Evolutionary conservation across 495 filamentous ascomycete species (phyloP), one percentile per base, ranked within the genome.

Genomic region (Eremomyces bilateralis): DNA sequence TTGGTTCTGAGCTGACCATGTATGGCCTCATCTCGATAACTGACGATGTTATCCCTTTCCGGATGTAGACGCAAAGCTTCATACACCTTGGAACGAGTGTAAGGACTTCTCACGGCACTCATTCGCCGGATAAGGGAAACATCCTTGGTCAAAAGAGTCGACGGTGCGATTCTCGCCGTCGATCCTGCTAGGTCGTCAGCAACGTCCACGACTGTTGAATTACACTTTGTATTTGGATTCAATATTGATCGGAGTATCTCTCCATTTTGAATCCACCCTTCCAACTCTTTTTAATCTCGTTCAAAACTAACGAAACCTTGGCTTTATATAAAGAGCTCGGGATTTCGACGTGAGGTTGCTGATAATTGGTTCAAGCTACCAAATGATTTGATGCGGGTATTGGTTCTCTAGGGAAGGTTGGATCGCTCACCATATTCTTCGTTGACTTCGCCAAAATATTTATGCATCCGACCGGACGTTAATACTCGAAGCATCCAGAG

Each of bases 21-120:
- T 35, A 31, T 24, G 21, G 42, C 31, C 34, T 47, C 37, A 29
- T 45, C 34, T 29, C 13, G 39, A 2, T 16, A 43, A 31, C 13
- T 41, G 11, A 38, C 43, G 45, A 41, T 45, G 31, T 34, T 53
- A 39, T 31, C 39, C 28, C 36, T 41, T 42, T 21, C 34, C 36
- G 36, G 44, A 33, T 45, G 12, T 4, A 58, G 16, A 31, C 42
- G 13, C 8, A 27, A 13, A 21, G 42, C 35, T 39, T 51, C 43
- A 37, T 46, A 47, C 35, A 38, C 41, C 34, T 34, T 31, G 25
- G 40, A 38, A 16, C 56, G 46, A 3, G 36, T 42, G 34, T 47
- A 54, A n/a, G 28, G 32, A 11, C 54, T 58, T 4, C 54, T 45
- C 16, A 49, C 46, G 5, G 51, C 51, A 1, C 43, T 37, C 24